Evolutionary conservation across 1,284 basidiomycete genomes (phyloP), one percentile per base, ranked within the genome.

Genomic region (Sanghuangporus baumii): DNA sequence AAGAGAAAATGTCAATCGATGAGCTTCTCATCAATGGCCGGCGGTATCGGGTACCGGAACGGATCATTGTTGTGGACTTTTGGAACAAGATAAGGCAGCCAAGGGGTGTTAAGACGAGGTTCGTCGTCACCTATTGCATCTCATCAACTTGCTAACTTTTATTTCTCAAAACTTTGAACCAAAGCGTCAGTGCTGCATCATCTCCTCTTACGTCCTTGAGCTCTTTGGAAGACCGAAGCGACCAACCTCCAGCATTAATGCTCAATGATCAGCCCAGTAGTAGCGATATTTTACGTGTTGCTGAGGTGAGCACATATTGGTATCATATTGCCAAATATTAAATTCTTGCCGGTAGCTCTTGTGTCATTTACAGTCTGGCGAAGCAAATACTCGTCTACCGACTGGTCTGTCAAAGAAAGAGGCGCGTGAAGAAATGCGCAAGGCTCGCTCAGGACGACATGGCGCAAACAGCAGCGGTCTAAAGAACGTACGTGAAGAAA

Each of bases 31-130:
- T 92, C 67, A 92, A 91, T 68, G 91, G 91, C 48, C 85, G 93
- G 65, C 84, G 90, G 57, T 98, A 96, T 75, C 82, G 94, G 67
- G 88, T 99, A n/a, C 96, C 96, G 1, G 97, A 99, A 74, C 85
- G 88, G 66, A 83, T 95, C 55, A 91, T 99, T 66, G 83, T 92
- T 59, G 82, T 98, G 56, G 96, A 98, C 73, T 99, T 99, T 71
- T 99, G 96, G 96, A 88, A 86, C 64, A 95, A 91, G 74, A 76
- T 93, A 63, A 81, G 83, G 67, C 81, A 76, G 65, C 73, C 73
- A 38, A 76, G 76, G 43, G 69, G 73, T 57, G 73, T 75, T 55
- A 70, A 72, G 47, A 73, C 74, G 59, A 76, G 71, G 86, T 86
- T 67, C 69, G 78, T 70, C 48, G 60, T 26, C 11, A 12, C 37